Percentiles rank a stretch among this genome's conserved stretches.
Conservation (phyloP, 2,329 filamentous ascomycete genomes). For the Aureobasidium sp. region DNA sequence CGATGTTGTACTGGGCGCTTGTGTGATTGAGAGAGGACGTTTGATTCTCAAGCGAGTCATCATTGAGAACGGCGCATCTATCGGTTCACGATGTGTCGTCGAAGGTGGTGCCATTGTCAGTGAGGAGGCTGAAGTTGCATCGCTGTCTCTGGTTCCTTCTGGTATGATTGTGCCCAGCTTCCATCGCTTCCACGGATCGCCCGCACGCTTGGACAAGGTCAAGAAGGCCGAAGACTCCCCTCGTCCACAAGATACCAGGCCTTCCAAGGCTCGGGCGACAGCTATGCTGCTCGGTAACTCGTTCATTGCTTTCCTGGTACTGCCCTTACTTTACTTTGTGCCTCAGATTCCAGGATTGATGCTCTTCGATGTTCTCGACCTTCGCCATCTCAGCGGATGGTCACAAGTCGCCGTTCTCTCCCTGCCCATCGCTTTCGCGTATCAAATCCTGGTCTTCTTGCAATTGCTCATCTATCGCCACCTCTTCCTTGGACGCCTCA, state of each 20-base stretch:
- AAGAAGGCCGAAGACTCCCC: neutral
- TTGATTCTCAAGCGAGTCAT: neutral
- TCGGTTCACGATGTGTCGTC: neutral
- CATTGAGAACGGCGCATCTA: neutral
- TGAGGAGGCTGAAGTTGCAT: neutral
- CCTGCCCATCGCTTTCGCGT: neutral
- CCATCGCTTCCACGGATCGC: neutral
- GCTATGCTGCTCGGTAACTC: neutral
- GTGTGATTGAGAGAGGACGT: neutral
- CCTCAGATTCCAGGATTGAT: neutral
- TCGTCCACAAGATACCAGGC: neutral
- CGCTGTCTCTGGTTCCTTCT: neutral
- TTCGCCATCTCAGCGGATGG: neutral
- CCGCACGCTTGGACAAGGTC: neutral
- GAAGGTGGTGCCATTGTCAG: neutral
- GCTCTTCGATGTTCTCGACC: conserved; percentile 1
- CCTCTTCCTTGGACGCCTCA: neutral
- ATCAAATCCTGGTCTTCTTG: neutral
- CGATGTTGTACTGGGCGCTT: neutral
- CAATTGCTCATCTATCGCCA: neutral
- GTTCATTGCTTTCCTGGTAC: neutral
- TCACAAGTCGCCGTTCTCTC: neutral
- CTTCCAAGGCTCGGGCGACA: neutral
- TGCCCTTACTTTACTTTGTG: neutral
- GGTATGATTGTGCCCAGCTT: neutral